Percentiles rank a stretch among this genome's conserved stretches.
These are phyloP conservation scores for Rhynchospora pubera DNA, from an alignment of 176 grass and related monocot species.

Conservation along the genomic window DNA sequence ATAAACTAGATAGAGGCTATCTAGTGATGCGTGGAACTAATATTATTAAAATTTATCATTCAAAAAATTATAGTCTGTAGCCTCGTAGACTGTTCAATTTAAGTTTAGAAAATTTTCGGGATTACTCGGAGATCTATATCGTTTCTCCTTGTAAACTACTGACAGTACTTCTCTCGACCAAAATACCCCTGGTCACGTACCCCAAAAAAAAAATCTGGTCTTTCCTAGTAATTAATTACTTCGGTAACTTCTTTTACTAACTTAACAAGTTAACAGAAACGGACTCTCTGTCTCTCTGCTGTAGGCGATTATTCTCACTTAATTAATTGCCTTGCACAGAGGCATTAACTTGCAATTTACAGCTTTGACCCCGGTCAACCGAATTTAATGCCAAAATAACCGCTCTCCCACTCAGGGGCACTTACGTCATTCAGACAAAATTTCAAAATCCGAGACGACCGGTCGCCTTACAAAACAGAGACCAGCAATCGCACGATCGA, in stretches of 20 bases:
- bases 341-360: not conserved
- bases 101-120: too few species aligned
- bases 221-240: not conserved
- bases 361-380: not conserved
- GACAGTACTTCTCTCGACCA: not conserved
- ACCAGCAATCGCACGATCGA: slow-evolving; percentile 32
- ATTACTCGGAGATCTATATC: not conserved
- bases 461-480: slow-evolving; percentile 31
- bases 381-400: not conserved
- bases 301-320: not conserved
- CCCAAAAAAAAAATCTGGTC: too few species aligned
- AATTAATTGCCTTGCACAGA: not conserved
- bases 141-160: not conserved
- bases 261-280: not conserved
- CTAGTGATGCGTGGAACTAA: too few species aligned
- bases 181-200: not conserved
- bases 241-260: not conserved
- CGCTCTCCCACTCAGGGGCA: slow-evolving; percentile 1
- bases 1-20: too few species aligned
- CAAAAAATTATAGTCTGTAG: too few species aligned
- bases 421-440: slow-evolving; percentile 22
- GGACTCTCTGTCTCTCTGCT: too few species aligned
- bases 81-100: too few species aligned
- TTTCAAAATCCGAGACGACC: slow-evolving; percentile 37
- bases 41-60: too few species aligned